Conservation (phyloP, 202 grass and related monocot species). For the Hordeum pubiflorum region DNA sequence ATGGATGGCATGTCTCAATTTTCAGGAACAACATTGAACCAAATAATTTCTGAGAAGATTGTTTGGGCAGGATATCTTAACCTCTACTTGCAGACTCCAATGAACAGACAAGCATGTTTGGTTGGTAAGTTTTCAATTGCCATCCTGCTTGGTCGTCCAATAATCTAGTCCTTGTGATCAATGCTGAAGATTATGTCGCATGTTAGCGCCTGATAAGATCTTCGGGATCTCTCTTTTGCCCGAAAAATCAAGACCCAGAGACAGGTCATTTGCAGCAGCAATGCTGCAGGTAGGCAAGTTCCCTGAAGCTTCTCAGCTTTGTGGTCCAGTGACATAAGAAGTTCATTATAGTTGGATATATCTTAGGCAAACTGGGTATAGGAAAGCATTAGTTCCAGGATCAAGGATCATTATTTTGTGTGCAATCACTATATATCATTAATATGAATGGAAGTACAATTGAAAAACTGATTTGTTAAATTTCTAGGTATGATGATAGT, state of each 20-base stretch:
- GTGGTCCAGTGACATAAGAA: background rate
- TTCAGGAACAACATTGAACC: background rate
- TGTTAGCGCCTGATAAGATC: conserved; percentile 4
- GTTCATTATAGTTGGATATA: background rate
- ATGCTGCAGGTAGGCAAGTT: conserved; percentile 12
- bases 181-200: background rate
- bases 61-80: background rate
- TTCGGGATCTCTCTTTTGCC: background rate
- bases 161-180: background rate
- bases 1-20: background rate
- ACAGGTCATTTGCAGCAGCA: conserved; percentile 8
- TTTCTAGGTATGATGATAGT: background rate
- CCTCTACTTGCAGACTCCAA: background rate
- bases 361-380: background rate
- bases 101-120: background rate
- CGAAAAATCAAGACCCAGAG: background rate
- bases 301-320: conserved; percentile 29
- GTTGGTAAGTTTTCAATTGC: background rate
- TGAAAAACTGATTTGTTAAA: background rate
- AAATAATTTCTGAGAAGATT: background rate
- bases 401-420: background rate
- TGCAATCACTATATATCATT: background rate
- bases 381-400: background rate
- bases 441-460: background rate
- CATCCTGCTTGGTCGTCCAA: conserved; percentile 3